Evolutionary conservation across 257 asterid genomes (phyloP).

Genomic region (Rhazya stricta): DNA sequence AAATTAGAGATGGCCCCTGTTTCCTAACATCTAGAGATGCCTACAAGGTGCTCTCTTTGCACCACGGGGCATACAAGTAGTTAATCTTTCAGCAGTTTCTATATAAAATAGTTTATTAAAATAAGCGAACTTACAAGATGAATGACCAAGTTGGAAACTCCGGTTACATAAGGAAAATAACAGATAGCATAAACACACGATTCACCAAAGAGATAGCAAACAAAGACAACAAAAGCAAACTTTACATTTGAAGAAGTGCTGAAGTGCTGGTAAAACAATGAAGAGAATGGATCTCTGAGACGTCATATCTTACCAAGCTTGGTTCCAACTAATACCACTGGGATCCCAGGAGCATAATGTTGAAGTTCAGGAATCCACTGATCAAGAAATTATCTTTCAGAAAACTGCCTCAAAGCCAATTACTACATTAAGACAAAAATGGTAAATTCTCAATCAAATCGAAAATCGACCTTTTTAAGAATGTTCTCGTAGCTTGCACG

Average conservation of each 20-base stretch:
- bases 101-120: neutral
- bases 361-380: slow-evolving; percentile 99
- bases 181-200: neutral
- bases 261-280: neutral
- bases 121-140: neutral
- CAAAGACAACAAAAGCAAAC: neutral
- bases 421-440: neutral
- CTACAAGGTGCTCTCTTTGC: neutral
- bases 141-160: neutral
- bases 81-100: neutral
- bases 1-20: neutral
- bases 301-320: slow-evolving; percentile 55
- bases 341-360: slow-evolving; percentile 83
- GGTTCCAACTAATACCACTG: slow-evolving; percentile 81
- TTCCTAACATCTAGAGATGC: neutral
- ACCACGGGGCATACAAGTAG: neutral
- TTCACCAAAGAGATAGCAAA: neutral
- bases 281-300: neutral
- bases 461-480: slow-evolving; percentile 66
- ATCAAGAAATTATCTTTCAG: slow-evolving; percentile 19
- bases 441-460: slow-evolving; percentile 3
- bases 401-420: slow-evolving; percentile 9
- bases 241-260: neutral
- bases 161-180: neutral
- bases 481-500: slow-evolving; percentile 96